These are phyloP conservation scores for Penicillium paneum DNA, from an alignment of 2,329 filamentous ascomycete genomes.

Conservation along the genomic window DNA sequence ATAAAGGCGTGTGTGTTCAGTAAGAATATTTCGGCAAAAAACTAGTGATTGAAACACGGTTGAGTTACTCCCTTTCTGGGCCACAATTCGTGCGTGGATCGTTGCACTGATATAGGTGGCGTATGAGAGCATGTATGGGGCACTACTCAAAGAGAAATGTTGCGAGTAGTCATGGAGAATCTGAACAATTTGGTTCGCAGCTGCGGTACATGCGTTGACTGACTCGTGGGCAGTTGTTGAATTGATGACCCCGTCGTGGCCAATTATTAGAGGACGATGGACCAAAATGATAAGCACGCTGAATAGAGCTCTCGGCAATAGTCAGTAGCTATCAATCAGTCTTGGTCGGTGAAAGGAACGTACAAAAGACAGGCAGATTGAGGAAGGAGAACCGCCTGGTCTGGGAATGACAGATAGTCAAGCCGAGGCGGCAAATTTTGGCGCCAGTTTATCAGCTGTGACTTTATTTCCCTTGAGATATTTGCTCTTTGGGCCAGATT, in stretches of 20 bases:
- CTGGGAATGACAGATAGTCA: constrained; percentile 21
- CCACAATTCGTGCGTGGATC: constrained; percentile 52
- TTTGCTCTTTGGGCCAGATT: constrained; percentile 11
- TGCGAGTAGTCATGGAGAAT: constrained; percentile 37
- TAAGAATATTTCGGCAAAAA: constrained; percentile 20
- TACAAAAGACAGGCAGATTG: constrained; percentile 24
- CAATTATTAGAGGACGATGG: constrained; percentile 42
- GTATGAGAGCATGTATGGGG: constrained; percentile 51
- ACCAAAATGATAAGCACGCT: constrained; percentile 45
- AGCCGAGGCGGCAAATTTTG: constrained; percentile 23
- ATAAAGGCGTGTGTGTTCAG: constrained; percentile 21
- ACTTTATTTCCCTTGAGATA: constrained; percentile 22
- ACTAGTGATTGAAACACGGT: constrained; percentile 28
- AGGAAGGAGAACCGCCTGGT: constrained; percentile 20
- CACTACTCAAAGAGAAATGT: constrained; percentile 42
- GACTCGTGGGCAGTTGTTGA: constrained; percentile 24
- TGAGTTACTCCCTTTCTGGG: constrained; percentile 22
- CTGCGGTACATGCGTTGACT: constrained; percentile 32
- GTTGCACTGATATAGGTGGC: constrained; percentile 56
- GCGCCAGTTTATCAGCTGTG: constrained; percentile 24
- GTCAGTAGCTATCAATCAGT: constrained; percentile 3
- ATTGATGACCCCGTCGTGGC: constrained; percentile 12
- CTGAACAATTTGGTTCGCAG: constrained; percentile 39
- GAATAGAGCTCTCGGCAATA: constrained; percentile 31
- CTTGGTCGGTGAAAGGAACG: not conserved